Evolutionary conservation across 2,329 filamentous ascomycete genomes (phyloP), one percentile per base, ranked within the genome.

Genomic region (Pseudovirgaria hyperparasitica): DNA sequence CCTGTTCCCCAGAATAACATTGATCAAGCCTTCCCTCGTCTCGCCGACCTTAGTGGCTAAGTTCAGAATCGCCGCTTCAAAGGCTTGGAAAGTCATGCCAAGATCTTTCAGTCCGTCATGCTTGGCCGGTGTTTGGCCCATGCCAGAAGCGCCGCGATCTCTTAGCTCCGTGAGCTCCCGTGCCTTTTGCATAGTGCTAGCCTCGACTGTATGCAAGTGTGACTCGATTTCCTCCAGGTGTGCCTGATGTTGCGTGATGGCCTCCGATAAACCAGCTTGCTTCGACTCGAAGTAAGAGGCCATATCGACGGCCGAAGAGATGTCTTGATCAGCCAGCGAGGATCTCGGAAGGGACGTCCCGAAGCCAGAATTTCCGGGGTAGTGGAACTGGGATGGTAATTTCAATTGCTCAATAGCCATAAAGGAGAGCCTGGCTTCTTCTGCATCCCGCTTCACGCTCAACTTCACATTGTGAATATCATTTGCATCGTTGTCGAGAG

Each of bases 371-470:
- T 31, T 21, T 31, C 52, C 46, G 22, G 46, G 50, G 31, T 70
- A 67, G 40, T 75, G 71, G 45, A 71, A 76, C 37, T 72, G 66
- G 25, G 62, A 42, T 2, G 82, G 81, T 10, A 86, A 62, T 40
- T 76, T 75, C 28, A 85, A 62, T 43, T 82, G 82, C 42, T 84
- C 76, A 17, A 82, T 72, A 13, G 76, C 76, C 31, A 76, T 71
- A 60, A 82, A 81, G 34, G 71, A 72, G 29, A 82, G 65, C 38
- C 75, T 70, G 6, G 77, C 76, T 39, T 85, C 76, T 19, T 72
- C 67, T 14, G 70, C 72, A 46, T 82, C 80, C 34, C 70, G 70
- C 40, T 75, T 67, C 43, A 69, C 70, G 36, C 65, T 56, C 11
- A 59, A 60, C 37, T 70, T 68, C 6, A 70, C 57, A 27, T 62